These are phyloP conservation scores for Zygosaccharomyces bisporus DNA, from an alignment of 805 yeast genomes.

Conservation along the genomic window DNA sequence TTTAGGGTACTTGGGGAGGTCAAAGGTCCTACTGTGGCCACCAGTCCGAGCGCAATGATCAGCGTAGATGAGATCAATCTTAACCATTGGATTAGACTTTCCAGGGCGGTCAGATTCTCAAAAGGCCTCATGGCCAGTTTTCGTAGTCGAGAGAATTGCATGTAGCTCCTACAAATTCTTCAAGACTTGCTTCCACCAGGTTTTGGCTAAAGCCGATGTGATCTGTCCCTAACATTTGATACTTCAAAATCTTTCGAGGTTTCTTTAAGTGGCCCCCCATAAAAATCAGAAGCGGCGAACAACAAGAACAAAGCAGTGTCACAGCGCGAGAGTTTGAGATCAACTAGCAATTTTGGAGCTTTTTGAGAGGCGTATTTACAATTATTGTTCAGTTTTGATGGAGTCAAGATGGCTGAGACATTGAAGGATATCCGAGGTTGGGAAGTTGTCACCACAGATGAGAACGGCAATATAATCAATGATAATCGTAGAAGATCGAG, in stretches of 20 bases:
- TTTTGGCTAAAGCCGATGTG: background rate
- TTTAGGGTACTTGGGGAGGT: conserved; percentile 21
- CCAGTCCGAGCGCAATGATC: conserved; percentile 21
- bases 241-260: background rate
- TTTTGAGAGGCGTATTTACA: background rate
- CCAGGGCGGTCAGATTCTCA: conserved; percentile 26
- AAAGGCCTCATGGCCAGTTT: conserved; percentile 17
- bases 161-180: background rate
- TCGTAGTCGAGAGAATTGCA: conserved; percentile 14
- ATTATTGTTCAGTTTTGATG: background rate
- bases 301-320: background rate
- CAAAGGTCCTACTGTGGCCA: conserved; percentile 24
- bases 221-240: background rate
- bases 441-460: conserved; percentile 31
- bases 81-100: conserved; percentile 20
- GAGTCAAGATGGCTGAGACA: conserved; percentile 24
- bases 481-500: conserved; percentile 26
- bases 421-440: conserved; percentile 30
- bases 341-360: background rate
- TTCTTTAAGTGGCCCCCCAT: background rate
- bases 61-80: conserved; percentile 23
- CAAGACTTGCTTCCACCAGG: background rate
- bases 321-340: background rate
- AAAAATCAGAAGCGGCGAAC: background rate
- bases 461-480: conserved; percentile 23